A percentile compares a stretch with the other conserved stretches of the same genome.
phyloP scores from a whole-genome alignment of 495 filamentous ascomycete species.

The Talaromyces nanjingensis region DNA sequence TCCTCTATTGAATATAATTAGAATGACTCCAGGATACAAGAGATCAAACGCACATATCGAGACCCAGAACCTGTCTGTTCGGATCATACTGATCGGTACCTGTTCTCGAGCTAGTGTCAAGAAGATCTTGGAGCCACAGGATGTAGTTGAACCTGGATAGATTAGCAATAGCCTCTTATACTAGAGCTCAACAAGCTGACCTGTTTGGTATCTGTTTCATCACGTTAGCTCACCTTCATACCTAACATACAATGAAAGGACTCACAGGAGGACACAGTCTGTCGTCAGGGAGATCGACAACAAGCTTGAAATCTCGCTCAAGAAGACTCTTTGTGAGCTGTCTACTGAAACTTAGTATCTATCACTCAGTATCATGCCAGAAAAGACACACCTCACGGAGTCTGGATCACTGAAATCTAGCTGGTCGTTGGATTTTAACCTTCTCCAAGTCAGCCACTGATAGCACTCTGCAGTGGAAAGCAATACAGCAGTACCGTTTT shows the following conservation, averaged over 20 bases:
- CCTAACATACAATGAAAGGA: background rate
- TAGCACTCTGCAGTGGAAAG: background rate
- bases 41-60: conserved; percentile 60
- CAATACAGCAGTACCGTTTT: conserved; percentile 31
- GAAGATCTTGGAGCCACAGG: conserved; percentile 76
- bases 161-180: background rate
- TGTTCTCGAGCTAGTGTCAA: conserved; percentile 61
- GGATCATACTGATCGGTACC: conserved; percentile 50
- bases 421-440: conserved; percentile 54
- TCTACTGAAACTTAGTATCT: conserved; percentile 23
- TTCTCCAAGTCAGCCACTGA: conserved; percentile 16
- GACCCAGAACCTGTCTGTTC: conserved; percentile 53
- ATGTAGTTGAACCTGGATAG: conserved; percentile 71
- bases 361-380: background rate
- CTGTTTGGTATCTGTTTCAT: conserved; percentile 59
- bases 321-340: conserved; percentile 78
- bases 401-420: conserved; percentile 79
- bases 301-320: conserved; percentile 64
- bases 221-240: background rate
- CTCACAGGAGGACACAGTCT: conserved; percentile 85
- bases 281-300: conserved; percentile 64
- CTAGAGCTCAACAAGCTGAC: conserved; percentile 12
- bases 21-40: conserved; percentile 58
- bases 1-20: conserved; percentile 41
- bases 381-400: conserved; percentile 52